Conservation (phyloP, 2,329 filamentous ascomycete genomes). For the Pseudogymnoascus sp. region DNA sequence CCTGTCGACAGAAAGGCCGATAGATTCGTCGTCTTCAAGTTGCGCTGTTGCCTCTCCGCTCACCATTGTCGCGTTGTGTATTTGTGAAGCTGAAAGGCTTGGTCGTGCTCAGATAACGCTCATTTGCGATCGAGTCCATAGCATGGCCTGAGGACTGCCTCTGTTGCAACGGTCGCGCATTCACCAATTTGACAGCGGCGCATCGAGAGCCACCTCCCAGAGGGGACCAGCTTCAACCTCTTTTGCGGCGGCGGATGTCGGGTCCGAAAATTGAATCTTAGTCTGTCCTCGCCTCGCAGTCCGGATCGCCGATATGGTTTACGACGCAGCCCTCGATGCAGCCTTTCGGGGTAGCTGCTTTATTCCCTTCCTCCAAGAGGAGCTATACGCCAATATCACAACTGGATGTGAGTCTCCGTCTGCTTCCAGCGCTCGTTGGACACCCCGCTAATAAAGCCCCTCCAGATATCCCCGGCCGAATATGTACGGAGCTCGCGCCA, state of each 20-base stretch:
- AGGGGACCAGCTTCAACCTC: background rate
- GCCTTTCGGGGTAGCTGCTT: conserved; percentile 47
- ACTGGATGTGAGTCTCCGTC: background rate
- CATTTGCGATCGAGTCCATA: background rate
- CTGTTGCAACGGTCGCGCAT: conserved; percentile 4
- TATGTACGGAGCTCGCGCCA: conserved; percentile 44
- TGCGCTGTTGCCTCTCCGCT: background rate
- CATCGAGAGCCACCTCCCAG: background rate
- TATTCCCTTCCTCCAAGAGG: conserved; percentile 60
- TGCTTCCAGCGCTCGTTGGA: background rate
- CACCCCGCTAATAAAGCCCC: conserved; percentile 16
- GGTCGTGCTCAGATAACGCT: background rate
- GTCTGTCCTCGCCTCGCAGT: background rate
- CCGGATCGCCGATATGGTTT: background rate
- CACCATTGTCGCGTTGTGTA: background rate
- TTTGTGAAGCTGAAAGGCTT: background rate
- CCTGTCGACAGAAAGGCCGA: background rate
- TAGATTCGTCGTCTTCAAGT: background rate
- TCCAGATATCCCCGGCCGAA: conserved; percentile 46
- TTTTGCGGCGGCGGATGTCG: conserved; percentile 1
- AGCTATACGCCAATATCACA: background rate
- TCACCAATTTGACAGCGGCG: background rate
- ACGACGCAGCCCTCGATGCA: background rate
- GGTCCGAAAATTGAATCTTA: background rate
- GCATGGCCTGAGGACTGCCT: conserved; percentile 1